Conservation (phyloP, 768 basidiomycete genomes). For the Lactarius evosmus region DNA sequence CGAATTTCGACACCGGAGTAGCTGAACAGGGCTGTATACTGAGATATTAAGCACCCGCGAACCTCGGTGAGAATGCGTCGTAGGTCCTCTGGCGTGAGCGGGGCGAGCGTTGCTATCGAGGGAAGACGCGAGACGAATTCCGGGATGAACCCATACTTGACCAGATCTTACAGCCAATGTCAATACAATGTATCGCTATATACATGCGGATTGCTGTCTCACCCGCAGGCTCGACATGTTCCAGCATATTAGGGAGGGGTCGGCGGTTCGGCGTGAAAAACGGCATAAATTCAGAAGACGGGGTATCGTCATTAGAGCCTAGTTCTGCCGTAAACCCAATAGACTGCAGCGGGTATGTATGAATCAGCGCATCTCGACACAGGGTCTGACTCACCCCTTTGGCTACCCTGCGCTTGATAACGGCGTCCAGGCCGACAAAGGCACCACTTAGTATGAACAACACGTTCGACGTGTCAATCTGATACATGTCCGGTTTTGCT, state of each 20-base stretch:
- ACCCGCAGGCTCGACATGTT: slow-evolving; percentile 72
- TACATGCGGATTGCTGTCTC: slow-evolving; percentile 21
- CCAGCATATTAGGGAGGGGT: slow-evolving; percentile 51
- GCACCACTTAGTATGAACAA: slow-evolving; percentile 96
- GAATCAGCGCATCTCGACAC: neutral
- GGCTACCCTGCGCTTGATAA: slow-evolving; percentile 74
- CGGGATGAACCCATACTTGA: slow-evolving; percentile 92
- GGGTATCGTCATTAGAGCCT: slow-evolving; percentile 40
- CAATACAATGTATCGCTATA: neutral
- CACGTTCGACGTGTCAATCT: slow-evolving; percentile 85
- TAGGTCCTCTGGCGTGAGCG: slow-evolving; percentile 76
- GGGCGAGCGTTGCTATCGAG: slow-evolving; percentile 79
- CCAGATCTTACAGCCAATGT: slow-evolving; percentile 52
- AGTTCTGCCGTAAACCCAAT: slow-evolving; percentile 78
- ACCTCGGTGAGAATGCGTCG: slow-evolving; percentile 91
- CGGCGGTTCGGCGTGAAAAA: slow-evolving; percentile 79
- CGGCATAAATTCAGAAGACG: slow-evolving; percentile 42
- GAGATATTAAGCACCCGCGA: slow-evolving; percentile 84
- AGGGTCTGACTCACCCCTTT: slow-evolving; percentile 65
- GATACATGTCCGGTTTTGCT: slow-evolving; percentile 65
- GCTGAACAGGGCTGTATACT: slow-evolving; percentile 81
- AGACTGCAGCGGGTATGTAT: slow-evolving; percentile 48
- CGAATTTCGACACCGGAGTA: slow-evolving; percentile 83
- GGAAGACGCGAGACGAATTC: slow-evolving; percentile 95
- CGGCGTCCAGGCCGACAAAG: slow-evolving; percentile 84